phyloP scores from a whole-genome alignment of 2,329 filamentous ascomycete species.

The Fusarium equiseti region DNA sequence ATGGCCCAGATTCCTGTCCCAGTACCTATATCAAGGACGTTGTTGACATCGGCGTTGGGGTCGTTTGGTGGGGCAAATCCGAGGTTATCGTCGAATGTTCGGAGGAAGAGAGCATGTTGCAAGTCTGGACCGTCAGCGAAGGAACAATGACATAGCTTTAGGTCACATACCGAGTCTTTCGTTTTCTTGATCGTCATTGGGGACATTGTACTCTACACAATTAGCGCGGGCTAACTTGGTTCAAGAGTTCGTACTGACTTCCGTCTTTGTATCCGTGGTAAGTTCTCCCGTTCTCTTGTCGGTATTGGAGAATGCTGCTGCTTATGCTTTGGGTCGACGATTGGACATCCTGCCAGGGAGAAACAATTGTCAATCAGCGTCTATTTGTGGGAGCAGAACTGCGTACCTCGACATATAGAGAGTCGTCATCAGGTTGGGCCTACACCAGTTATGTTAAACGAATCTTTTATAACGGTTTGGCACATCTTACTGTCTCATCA shows the following conservation, averaged over 20 bases:
- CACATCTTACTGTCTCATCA: constrained; percentile 2
- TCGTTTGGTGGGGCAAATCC: constrained; percentile 5
- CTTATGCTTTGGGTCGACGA: constrained; percentile 23
- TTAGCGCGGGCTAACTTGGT: accelerated
- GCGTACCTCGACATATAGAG: constrained; percentile 1
- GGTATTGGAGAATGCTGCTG: constrained; percentile 26
- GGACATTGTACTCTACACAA: constrained; percentile 14
- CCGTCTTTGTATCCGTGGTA: constrained; percentile 31
- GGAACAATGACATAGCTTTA: accelerated
- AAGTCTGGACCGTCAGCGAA: background rate
- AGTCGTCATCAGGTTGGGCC: background rate
- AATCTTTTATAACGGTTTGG: accelerated
- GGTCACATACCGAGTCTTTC: constrained; percentile 15
- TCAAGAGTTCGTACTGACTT: background rate
- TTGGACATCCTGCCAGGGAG: background rate
- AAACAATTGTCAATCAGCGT: background rate
- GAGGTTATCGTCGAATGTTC: constrained; percentile 20
- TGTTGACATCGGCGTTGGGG: background rate
- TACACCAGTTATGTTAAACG: background rate
- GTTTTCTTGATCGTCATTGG: constrained; percentile 30
- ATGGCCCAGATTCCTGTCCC: constrained; percentile 27
- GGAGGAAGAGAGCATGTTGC: constrained; percentile 23
- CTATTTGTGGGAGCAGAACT: accelerated
- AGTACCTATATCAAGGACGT: constrained; percentile 23
- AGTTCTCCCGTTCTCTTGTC: constrained; percentile 20